Conservation (phyloP, 768 basidiomycete species). For the Lactarius hatsudake region DNA sequence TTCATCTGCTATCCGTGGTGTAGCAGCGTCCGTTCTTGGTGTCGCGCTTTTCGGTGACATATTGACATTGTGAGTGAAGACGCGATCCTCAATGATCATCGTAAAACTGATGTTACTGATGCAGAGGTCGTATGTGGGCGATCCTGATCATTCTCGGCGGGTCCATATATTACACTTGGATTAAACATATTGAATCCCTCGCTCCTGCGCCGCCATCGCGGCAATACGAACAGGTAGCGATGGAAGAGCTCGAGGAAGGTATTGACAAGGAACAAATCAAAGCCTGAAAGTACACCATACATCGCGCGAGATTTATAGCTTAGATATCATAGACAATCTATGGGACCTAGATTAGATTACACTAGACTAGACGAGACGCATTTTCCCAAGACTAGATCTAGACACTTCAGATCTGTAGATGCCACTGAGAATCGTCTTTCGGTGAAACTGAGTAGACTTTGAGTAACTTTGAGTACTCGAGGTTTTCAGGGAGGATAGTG, state of each 20-base stretch:
- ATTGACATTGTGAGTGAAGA: conserved; percentile 61
- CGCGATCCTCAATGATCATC: not conserved
- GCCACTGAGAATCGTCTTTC: not conserved
- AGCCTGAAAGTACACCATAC: not conserved
- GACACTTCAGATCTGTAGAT: not conserved
- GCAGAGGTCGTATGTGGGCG: conserved; percentile 76
- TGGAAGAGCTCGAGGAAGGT: conserved; percentile 63
- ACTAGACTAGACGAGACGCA: not conserved
- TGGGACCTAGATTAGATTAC: not conserved
- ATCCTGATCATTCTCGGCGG: conserved; percentile 79
- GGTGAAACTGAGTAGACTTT: not conserved
- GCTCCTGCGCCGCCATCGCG: conserved; percentile 34
- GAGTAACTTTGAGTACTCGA: too few species aligned
- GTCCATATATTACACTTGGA: conserved; percentile 85
- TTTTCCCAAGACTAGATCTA: not conserved
- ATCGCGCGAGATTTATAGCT: not conserved
- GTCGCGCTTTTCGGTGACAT: conserved; percentile 79
- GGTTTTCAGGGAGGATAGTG: not conserved
- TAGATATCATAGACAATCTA: not conserved
- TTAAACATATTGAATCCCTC: conserved; percentile 69
- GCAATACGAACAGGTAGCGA: conserved; percentile 59
- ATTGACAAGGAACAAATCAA: conserved; percentile 23
- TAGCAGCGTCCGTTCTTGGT: conserved; percentile 83
- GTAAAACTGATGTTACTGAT: conserved; percentile 2
- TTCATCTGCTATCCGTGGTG: conserved; percentile 92